Evolutionary conservation across 2,329 filamentous ascomycete genomes (phyloP), one percentile per base, ranked within the genome.

Genomic region (Trichoderma harzianum): DNA sequence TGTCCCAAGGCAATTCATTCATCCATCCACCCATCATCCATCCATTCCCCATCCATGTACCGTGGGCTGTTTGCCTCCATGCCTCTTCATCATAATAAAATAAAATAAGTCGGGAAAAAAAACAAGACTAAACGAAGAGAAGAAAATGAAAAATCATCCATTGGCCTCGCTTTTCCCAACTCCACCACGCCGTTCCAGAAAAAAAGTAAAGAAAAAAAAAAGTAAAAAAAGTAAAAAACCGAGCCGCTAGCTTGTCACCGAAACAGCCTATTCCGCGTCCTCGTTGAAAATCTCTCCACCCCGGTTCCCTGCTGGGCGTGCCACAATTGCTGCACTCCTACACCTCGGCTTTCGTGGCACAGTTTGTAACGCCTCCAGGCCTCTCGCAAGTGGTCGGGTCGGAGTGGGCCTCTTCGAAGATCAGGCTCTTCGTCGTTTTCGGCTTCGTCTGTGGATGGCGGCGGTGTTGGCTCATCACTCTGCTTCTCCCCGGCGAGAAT

Each of bases 301-400:
- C 89, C 89, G 70, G 84, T 89, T 51, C 83, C 82, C 70, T 89
- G 86, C 77, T 91, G 89, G 21, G 85, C 82, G 74, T 91, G 88
- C 88, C 88, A 91, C 16, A 90, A 78, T 74, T 86, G 84, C 74
- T 90, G 83, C 75, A 88, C 85, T 4, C 89, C 89, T 5, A 89
- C 85, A 3, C 88, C 89, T 0, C 89, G 89, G 39, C 90, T 90
- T 76, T 91, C 91, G 5, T 87, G 83, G 28, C 87, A 84, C 58
- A 86, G 80, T 78, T 88, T 91, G 79, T 93, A 92, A 63, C 92
- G 85, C 70, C 92, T 85, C 78, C 92, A 84, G 6, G 93, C 92
- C 79, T 95, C 92, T 24, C 92, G 85, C 60, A 95, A 80, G 80
- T 95, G 92, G 73, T 94, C 92, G 0, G 93, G 91, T 30, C 91